A percentile compares a stretch with the other conserved stretches of the same genome.
phyloP scores from a whole-genome alignment of 1,284 basidiomycete genomes.

The Xerocomus minutiporus region DNA sequence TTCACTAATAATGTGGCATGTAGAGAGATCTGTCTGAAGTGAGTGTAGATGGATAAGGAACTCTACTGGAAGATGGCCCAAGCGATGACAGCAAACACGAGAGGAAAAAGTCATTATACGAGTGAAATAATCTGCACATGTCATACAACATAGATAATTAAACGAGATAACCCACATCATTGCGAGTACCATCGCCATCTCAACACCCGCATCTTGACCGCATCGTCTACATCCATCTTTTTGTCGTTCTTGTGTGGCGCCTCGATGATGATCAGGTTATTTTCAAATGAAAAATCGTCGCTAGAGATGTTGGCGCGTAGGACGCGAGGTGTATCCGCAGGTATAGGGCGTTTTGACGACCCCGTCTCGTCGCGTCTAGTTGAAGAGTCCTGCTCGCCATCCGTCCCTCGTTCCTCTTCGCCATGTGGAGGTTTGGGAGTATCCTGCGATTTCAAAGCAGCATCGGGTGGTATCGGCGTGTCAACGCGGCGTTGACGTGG shows the following conservation, averaged over 20 bases:
- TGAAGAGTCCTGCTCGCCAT: neutral
- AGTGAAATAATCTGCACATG: slow-evolving; percentile 9
- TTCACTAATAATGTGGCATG: too few species aligned
- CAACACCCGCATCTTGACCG: slow-evolving; percentile 22
- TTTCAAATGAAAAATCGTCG: slow-evolving; percentile 24
- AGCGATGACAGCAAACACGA: too few species aligned
- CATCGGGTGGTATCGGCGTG: neutral
- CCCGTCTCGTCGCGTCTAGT: neutral
- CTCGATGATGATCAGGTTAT: slow-evolving; percentile 18
- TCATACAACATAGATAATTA: slow-evolving; percentile 18
- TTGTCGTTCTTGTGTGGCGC: slow-evolving; percentile 1
- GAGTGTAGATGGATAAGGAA: too few species aligned
- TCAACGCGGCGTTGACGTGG: neutral
- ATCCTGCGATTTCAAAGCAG: slow-evolving; percentile 6
- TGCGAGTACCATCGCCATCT: slow-evolving; percentile 26
- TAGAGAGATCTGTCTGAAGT: too few species aligned
- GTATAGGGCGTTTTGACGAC: neutral
- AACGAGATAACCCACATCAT: slow-evolving; percentile 13
- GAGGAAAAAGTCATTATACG: neutral
- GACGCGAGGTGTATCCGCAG: slow-evolving; percentile 7
- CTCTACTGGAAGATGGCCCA: too few species aligned
- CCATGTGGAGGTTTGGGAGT: neutral
- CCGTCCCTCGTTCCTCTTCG: neutral
- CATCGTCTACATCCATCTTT: slow-evolving; percentile 16
- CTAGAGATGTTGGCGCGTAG: slow-evolving; percentile 20